phyloP scores from a whole-genome alignment of 257 asterid species.

The Forsythia viridissima region DNA sequence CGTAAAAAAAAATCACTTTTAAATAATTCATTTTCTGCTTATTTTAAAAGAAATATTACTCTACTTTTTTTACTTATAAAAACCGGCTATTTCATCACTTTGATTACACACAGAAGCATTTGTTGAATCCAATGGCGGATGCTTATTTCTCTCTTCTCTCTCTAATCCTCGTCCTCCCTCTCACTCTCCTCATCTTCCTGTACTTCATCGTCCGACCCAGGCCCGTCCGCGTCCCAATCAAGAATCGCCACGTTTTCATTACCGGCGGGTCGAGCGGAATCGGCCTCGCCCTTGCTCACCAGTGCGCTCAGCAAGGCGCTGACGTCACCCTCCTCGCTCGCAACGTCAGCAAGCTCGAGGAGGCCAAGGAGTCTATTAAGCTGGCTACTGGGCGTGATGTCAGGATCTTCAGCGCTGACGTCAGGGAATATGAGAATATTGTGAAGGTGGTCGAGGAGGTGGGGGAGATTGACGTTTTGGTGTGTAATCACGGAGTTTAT shows the following conservation, averaged over 20 bases:
- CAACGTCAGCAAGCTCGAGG: conserved; percentile 57
- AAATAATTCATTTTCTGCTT: too few species aligned
- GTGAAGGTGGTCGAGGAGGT: conserved; percentile 63
- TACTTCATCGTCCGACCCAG: conserved; percentile 71
- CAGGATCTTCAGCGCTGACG: conserved; percentile 72
- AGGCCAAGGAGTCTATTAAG: conserved; percentile 71
- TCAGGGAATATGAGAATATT: conserved; percentile 71
- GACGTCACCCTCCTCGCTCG: conserved; percentile 82
- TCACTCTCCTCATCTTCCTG: conserved; percentile 58
- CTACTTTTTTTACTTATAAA: too few species aligned
- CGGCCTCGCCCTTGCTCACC: conserved; percentile 86
- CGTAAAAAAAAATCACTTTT: too few species aligned
- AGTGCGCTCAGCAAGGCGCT: conserved; percentile 69
- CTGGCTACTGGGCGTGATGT: conserved; percentile 89
- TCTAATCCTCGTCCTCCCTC: conserved; percentile 56
- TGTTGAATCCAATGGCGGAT: conserved; percentile 42
- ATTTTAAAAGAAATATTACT: too few species aligned
- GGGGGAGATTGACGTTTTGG: conserved; percentile 80
- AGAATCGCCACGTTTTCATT: conserved; percentile 88
- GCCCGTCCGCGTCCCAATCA: conserved; percentile 62
- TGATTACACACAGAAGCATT: too few species aligned
- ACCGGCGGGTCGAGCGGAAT: conserved; percentile 99
- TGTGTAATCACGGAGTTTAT: conserved; percentile 87
- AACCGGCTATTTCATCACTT: too few species aligned
- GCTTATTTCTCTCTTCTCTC: conserved; percentile 43